A percentile compares a stretch with the other conserved stretches of the same genome.
Conservation (phyloP, 768 basidiomycete genomes). For the Boletus eberwhitei region DNA sequence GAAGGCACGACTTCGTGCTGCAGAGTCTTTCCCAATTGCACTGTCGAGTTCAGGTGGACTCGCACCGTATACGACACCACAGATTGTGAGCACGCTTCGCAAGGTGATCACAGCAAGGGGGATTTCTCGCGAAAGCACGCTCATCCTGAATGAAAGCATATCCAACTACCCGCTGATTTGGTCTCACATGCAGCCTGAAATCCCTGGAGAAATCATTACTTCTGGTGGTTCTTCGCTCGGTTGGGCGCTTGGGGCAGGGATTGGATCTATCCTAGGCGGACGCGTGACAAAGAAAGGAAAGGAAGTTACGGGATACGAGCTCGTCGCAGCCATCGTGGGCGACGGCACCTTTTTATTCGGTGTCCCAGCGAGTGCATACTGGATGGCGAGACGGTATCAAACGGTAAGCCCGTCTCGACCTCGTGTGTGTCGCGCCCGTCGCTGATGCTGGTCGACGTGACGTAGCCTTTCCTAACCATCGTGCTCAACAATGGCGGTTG, state of each 20-base stretch:
- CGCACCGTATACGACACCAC: constrained; percentile 38
- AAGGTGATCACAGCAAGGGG: constrained; percentile 32
- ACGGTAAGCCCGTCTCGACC: constrained; percentile 41
- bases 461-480: constrained; percentile 66
- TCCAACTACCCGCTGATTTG: constrained; percentile 54
- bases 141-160: constrained; percentile 64
- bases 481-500: constrained; percentile 72
- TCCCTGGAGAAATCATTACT: constrained; percentile 47
- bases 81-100: constrained; percentile 49
- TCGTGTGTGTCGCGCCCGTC: background rate
- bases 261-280: constrained; percentile 54
- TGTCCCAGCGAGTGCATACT: constrained; percentile 62
- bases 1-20: constrained; percentile 24
- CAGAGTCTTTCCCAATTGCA: constrained; percentile 30
- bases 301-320: constrained; percentile 38
- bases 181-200: constrained; percentile 53
- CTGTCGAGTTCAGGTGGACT: constrained; percentile 15
- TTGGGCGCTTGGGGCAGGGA: constrained; percentile 62
- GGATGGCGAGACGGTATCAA: constrained; percentile 69
- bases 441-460: background rate
- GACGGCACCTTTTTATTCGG: constrained; percentile 71
- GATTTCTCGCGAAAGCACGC: constrained; percentile 37
- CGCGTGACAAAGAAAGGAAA: constrained; percentile 21
- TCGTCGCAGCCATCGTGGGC: constrained; percentile 59
- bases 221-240: constrained; percentile 68